A percentile compares a stretch with the other conserved stretches of the same genome.
Evolutionary conservation across 495 filamentous ascomycete genomes (phyloP).

Genomic region (Saxophila tyrrhenica): DNA sequence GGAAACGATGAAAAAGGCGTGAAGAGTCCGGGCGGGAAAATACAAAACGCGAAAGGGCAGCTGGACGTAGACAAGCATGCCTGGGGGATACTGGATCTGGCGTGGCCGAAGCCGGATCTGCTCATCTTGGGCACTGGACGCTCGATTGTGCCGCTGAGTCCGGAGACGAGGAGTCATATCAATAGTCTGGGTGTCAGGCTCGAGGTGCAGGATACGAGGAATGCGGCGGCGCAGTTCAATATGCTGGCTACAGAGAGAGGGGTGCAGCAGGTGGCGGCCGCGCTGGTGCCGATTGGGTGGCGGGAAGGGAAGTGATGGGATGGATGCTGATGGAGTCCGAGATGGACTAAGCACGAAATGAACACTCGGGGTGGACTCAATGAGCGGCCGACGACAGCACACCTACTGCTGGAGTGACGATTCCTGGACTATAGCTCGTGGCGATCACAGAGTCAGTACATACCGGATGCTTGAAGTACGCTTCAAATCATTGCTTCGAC

Average conservation of each 20-base stretch:
- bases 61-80: conserved; percentile 62
- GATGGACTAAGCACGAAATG: too few species aligned
- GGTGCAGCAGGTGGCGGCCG: conserved; percentile 68
- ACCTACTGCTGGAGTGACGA: too few species aligned
- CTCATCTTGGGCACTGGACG: conserved; percentile 79
- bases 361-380: too few species aligned
- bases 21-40: conserved; percentile 24
- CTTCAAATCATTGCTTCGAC: too few species aligned
- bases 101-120: conserved; percentile 90
- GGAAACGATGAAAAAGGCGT: conserved; percentile 21
- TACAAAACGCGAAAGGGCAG: conserved; percentile 66
- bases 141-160: conserved; percentile 61
- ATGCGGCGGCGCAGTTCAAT: conserved; percentile 79
- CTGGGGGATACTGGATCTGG: conserved; percentile 64
- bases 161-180: conserved; percentile 57
- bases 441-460: too few species aligned
- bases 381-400: too few species aligned
- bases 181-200: conserved; percentile 70
- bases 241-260: conserved; percentile 50
- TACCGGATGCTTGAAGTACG: too few species aligned
- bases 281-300: conserved; percentile 80
- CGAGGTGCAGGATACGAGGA: conserved; percentile 84
- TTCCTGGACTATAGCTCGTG: too few species aligned
- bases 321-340: too few species aligned
- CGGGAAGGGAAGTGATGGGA: conserved; percentile 5